These are phyloP conservation scores for Diospyros kaki DNA, from an alignment of 148 eudicot genomes.

Conservation along the genomic window DNA sequence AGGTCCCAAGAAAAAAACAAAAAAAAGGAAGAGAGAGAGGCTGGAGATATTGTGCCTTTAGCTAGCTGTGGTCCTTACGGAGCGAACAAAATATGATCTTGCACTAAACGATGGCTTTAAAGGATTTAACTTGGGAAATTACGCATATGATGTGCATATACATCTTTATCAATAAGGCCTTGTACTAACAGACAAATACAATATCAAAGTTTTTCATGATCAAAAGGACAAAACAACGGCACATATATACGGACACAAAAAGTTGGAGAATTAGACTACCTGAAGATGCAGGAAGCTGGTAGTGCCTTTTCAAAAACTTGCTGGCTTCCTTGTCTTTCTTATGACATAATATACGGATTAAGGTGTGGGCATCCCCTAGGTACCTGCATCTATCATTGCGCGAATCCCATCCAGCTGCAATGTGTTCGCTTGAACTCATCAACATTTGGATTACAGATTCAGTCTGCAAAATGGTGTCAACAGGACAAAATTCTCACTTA, in stretches of 20 bases:
- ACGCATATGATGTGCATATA: too few species aligned
- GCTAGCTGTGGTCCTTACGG: not conserved
- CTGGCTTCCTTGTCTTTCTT: conserved; percentile 86
- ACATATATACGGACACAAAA: too few species aligned
- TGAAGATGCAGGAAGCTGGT: conserved; percentile 81
- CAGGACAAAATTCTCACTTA: not conserved
- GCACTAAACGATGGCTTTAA: too few species aligned
- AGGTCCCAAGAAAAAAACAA: too few species aligned
- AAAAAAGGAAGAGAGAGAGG: not conserved
- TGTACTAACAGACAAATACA: too few species aligned
- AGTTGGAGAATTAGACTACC: conserved; percentile 29
- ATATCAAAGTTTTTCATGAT: too few species aligned
- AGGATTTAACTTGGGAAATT: too few species aligned
- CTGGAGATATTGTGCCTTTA: not conserved
- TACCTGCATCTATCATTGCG: conserved; percentile 33
- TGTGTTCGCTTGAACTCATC: conserved; percentile 73
- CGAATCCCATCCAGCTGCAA: conserved; percentile 37
- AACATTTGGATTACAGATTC: conserved; percentile 75
- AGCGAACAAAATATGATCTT: not conserved
- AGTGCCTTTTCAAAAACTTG: conserved; percentile 62
- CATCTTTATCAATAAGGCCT: too few species aligned
- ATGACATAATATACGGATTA: conserved; percentile 82
- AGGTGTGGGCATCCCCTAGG: conserved; percentile 64
- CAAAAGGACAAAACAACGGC: too few species aligned
- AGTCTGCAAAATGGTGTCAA: conserved; percentile 38